A percentile compares a stretch with the other conserved stretches of the same genome.
Evolutionary conservation across 148 eudicot genomes (phyloP).

Genomic region (Camellia lanceoleosa): DNA sequence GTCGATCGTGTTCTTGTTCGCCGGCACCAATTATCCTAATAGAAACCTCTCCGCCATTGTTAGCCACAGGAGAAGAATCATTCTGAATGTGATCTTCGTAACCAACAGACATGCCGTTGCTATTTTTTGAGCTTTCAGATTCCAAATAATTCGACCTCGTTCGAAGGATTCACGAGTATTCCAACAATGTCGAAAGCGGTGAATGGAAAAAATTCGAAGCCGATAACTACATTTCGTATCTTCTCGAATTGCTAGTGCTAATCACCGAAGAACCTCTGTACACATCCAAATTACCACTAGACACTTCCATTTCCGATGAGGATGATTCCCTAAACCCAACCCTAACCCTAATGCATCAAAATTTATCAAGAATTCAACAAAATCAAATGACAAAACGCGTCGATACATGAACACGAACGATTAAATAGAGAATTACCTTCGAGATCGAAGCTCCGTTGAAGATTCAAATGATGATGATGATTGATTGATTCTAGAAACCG

Average conservation of each 20-base stretch:
- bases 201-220: slow-evolving; percentile 66
- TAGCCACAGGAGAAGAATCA: slow-evolving; percentile 24
- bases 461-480: slow-evolving; percentile 3
- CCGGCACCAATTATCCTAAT: slow-evolving; percentile 66
- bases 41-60: slow-evolving; percentile 56
- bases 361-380: background rate
- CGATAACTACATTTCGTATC: slow-evolving; percentile 49
- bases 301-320: slow-evolving; percentile 48
- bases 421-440: slow-evolving; percentile 25
- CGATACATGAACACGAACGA: no score
- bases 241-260: slow-evolving; percentile 30
- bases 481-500: background rate
- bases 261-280: slow-evolving; percentile 30
- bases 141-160: slow-evolving; percentile 40
- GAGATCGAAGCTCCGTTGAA: slow-evolving; percentile 41
- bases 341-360: slow-evolving; percentile 37
- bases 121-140: slow-evolving; percentile 26
- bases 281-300: slow-evolving; percentile 48
- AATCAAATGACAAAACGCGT: no score
- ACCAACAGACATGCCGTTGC: slow-evolving; percentile 6
- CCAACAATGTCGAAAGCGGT: slow-evolving; percentile 59
- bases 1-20: slow-evolving; percentile 44
- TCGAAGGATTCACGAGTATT: slow-evolving; percentile 63
- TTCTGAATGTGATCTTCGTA: slow-evolving; percentile 14
- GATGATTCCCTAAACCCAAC: slow-evolving; percentile 42